phyloP scores from a whole-genome alignment of 805 yeast genomes.

The Nakazawaea peltata region DNA sequence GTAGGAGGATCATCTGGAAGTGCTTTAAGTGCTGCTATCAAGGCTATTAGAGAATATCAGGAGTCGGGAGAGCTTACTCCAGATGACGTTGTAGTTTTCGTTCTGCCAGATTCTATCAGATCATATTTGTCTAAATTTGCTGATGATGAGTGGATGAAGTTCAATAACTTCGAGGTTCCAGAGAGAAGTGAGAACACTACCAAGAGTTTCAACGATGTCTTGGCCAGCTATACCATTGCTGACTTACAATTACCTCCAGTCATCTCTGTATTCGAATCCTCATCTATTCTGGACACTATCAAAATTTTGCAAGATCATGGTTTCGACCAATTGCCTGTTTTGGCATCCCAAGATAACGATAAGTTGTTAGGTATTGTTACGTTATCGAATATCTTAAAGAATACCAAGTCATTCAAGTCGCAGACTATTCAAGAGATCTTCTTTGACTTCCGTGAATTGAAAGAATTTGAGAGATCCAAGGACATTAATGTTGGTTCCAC shows the following conservation, averaged over 20 bases:
- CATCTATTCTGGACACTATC: slow-evolving; percentile 57
- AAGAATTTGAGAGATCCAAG: slow-evolving; percentile 57
- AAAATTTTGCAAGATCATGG: slow-evolving; percentile 66
- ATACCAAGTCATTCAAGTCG: slow-evolving; percentile 54
- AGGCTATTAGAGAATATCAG: slow-evolving; percentile 50
- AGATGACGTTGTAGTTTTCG: slow-evolving; percentile 68
- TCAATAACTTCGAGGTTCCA: slow-evolving; percentile 59
- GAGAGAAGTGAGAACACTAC: neutral
- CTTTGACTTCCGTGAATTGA: slow-evolving; percentile 68
- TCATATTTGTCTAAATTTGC: slow-evolving; percentile 82
- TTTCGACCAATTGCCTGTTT: slow-evolving; percentile 80
- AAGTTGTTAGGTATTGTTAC: slow-evolving; percentile 72
- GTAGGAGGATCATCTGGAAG: slow-evolving; percentile 90
- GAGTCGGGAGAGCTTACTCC: slow-evolving; percentile 63
- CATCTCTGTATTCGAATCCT: slow-evolving; percentile 57
- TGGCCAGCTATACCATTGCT: slow-evolving; percentile 40
- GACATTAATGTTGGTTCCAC: slow-evolving; percentile 48
- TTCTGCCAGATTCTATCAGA: slow-evolving; percentile 82
- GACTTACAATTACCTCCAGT: slow-evolving; percentile 76
- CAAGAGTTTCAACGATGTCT: slow-evolving; percentile 21
- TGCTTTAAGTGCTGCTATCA: slow-evolving; percentile 72
- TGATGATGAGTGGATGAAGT: slow-evolving; percentile 86
- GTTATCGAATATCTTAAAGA: slow-evolving; percentile 56
- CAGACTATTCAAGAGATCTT: slow-evolving; percentile 50
- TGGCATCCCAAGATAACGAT: slow-evolving; percentile 40